phyloP scores from a whole-genome alignment of 1,284 basidiomycete genomes.

The Ustilago loliicola region DNA sequence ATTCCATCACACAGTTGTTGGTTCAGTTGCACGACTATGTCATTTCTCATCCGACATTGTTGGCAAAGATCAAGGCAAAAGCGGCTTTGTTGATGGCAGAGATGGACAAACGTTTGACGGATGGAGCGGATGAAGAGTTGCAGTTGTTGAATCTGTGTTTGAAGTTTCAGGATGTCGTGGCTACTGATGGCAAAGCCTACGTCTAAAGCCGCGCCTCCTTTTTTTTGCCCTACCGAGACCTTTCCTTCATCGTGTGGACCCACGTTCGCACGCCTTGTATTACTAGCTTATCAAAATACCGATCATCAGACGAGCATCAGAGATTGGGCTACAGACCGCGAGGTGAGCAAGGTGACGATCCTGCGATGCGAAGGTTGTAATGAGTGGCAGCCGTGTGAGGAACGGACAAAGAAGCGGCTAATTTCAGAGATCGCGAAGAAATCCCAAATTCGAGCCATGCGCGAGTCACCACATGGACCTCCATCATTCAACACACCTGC shows the following conservation, averaged over 20 bases:
- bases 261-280: conserved; percentile 10
- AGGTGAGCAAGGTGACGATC: too few species aligned
- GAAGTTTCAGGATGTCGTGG: conserved; percentile 73
- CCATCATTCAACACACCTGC: conserved; percentile 13
- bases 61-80: conserved; percentile 83
- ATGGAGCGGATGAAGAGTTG: conserved; percentile 97
- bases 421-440: conserved; percentile 8
- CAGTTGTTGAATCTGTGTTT: conserved; percentile 91
- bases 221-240: not conserved
- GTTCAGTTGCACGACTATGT: conserved; percentile 94
- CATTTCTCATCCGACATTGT: conserved; percentile 83
- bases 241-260: not conserved
- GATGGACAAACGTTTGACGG: conserved; percentile 94
- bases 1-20: conserved; percentile 90
- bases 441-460: not conserved
- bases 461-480: conserved; percentile 35
- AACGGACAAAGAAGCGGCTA: conserved; percentile 30
- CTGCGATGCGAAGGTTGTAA: too few species aligned
- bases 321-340: too few species aligned
- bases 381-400: not conserved
- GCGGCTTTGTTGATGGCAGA: conserved; percentile 90
- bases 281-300: conserved; percentile 15
- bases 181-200: conserved; percentile 45
- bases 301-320: not conserved
- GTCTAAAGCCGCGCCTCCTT: conserved; percentile 14